These are phyloP conservation scores for Plasmodium vinckei DNA, from an alignment of 169 alveolate genomes.

Conservation along the genomic window DNA sequence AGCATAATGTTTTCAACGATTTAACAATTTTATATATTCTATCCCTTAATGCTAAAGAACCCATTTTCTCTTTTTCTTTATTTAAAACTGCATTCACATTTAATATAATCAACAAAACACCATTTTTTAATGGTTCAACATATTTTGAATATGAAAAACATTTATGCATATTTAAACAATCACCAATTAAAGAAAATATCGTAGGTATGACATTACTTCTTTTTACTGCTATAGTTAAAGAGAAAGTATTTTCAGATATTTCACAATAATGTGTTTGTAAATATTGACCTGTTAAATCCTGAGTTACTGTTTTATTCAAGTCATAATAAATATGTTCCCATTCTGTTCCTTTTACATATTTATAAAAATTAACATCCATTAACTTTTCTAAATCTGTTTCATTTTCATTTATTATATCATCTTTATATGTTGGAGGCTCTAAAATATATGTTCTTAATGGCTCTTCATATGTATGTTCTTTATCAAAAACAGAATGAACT, in stretches of 20 bases:
- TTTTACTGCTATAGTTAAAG: conserved; percentile 86
- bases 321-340: conserved; percentile 84
- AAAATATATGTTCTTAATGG: conserved; percentile 86
- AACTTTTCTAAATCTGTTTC: conserved; percentile 81
- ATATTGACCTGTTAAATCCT: conserved; percentile 80
- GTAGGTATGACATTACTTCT: conserved; percentile 82
- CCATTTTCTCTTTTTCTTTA: conserved; percentile 9
- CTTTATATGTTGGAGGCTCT: conserved; percentile 81
- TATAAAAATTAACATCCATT: conserved; percentile 83
- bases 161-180: conserved; percentile 85
- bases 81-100: conserved; percentile 37
- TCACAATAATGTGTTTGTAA: conserved; percentile 80
- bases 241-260: conserved; percentile 74
- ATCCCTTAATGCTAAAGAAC: neutral
- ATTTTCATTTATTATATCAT: conserved; percentile 79
- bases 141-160: conserved; percentile 87
- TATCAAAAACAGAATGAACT: conserved; percentile 86
- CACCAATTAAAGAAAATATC: conserved; percentile 86
- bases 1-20: conserved; percentile 47
- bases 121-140: conserved; percentile 84
- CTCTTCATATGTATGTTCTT: conserved; percentile 81
- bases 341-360: conserved; percentile 82
- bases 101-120: conserved; percentile 40
- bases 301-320: conserved; percentile 80
- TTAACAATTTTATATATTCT: conserved; percentile 25